Evolutionary conservation across 371 early-diverging fungal species (phyloP).

Genomic region (Syncephalastrum racemosum): DNA sequence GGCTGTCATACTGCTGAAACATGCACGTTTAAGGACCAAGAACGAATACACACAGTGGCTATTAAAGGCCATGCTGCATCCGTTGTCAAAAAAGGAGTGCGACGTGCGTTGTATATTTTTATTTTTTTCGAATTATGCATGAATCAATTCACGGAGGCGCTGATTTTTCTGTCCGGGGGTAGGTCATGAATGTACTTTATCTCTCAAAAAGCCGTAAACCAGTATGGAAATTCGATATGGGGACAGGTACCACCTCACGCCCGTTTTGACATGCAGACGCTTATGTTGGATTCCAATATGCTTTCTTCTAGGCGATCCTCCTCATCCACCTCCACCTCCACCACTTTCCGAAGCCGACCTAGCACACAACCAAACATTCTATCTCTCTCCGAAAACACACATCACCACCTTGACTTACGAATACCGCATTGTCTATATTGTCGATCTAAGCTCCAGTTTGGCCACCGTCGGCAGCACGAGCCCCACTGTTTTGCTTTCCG

Average conservation of each 20-base stretch:
- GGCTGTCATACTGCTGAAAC: slow-evolving; percentile 40
- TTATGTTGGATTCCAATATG: no score
- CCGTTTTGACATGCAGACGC: not conserved
- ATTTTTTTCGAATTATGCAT: slow-evolving; percentile 5
- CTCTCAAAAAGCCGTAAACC: slow-evolving; percentile 36
- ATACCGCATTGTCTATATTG: slow-evolving; percentile 70
- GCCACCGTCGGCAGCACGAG: slow-evolving; percentile 65
- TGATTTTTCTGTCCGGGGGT: not conserved
- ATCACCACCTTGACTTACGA: slow-evolving; percentile 60
- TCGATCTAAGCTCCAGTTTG: slow-evolving; percentile 75
- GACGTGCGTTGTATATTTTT: slow-evolving; percentile 23
- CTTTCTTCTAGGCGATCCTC: not conserved
- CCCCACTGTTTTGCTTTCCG: slow-evolving; percentile 52
- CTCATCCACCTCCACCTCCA: no score
- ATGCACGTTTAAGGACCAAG: slow-evolving; percentile 35
- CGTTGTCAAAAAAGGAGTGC: slow-evolving; percentile 27
- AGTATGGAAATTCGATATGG: slow-evolving; percentile 34
- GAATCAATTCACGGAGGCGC: not conserved
- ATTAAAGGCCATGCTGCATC: slow-evolving; percentile 42
- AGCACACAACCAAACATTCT: slow-evolving; percentile 22
- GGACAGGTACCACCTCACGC: not conserved
- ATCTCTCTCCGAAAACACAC: slow-evolving; percentile 66
- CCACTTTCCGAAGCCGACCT: not conserved
- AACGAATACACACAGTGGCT: slow-evolving; percentile 53
- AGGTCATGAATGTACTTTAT: slow-evolving; percentile 38